A percentile compares a stretch with the other conserved stretches of the same genome.
phyloP scores from a whole-genome alignment of 2,329 filamentous ascomycete genomes.

The Talaromyces sp. region DNA sequence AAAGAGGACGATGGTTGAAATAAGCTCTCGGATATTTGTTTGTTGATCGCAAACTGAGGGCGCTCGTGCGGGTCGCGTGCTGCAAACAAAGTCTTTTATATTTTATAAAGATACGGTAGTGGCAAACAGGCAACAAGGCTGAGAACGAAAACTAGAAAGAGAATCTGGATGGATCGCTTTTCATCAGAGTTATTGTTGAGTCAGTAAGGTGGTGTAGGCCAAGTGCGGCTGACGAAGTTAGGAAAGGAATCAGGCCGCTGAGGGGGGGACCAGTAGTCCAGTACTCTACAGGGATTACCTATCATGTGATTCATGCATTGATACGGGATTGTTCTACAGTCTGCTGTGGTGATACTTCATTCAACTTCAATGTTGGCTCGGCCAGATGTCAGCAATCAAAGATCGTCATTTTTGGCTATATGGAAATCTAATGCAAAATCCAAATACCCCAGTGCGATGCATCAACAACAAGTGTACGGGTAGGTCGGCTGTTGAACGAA shows the following conservation, averaged over 20 bases:
- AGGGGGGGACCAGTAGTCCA: background rate
- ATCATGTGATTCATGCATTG: background rate
- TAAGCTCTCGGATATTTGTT: constrained; percentile 16
- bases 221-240: background rate
- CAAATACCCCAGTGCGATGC: background rate
- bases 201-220: background rate
- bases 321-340: background rate
- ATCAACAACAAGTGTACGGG: background rate
- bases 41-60: constrained; percentile 7
- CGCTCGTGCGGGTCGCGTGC: constrained; percentile 8
- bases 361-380: background rate
- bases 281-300: background rate
- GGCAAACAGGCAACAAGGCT: background rate
- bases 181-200: background rate
- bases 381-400: background rate
- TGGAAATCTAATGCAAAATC: background rate
- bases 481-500: background rate
- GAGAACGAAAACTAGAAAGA: background rate
- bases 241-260: background rate
- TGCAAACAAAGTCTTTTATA: background rate
- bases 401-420: background rate
- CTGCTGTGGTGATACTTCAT: background rate
- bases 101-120: background rate
- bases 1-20: background rate
- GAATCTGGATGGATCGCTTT: background rate